Percentiles rank a stretch among this genome's conserved stretches.
These are phyloP conservation scores for Acanthamoeba royreba DNA, from an alignment of 208 protist genomes.

Conservation along the genomic window DNA sequence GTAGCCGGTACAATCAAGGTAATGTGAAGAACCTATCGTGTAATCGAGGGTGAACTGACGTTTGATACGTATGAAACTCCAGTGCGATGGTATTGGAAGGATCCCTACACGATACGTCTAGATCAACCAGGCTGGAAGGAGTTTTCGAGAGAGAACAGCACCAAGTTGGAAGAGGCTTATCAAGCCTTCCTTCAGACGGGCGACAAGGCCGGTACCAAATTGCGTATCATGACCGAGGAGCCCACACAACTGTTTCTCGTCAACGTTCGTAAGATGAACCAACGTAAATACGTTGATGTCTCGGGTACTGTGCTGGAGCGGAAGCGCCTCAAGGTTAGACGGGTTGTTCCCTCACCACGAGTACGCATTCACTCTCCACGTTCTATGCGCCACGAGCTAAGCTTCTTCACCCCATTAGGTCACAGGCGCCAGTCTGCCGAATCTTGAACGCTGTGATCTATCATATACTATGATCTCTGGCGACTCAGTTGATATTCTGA, in stretches of 20 bases:
- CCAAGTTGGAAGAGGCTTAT: conserved; percentile 5
- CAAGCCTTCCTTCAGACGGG: neutral
- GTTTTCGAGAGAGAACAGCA: neutral
- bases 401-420: neutral
- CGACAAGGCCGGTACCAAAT: neutral
- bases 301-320: neutral
- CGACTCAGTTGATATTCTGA: neutral
- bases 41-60: neutral
- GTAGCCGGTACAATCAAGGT: neutral
- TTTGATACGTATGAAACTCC: neutral
- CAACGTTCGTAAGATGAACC: conserved; percentile 16
- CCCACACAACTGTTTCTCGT: neutral
- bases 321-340: neutral
- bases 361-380: neutral
- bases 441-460: neutral
- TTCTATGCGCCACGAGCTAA: too few relatives aligned
- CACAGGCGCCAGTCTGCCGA: neutral
- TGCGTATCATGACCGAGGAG: neutral
- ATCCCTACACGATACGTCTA: neutral
- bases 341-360: neutral
- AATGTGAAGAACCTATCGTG: neutral
- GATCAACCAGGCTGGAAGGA: conserved; percentile 12
- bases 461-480: neutral
- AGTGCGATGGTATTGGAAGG: conserved; percentile 37
- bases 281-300: conserved; percentile 7